These are phyloP conservation scores for Verticillium tricorpus DNA, from an alignment of 2,329 filamentous ascomycete genomes.

Conservation along the genomic window DNA sequence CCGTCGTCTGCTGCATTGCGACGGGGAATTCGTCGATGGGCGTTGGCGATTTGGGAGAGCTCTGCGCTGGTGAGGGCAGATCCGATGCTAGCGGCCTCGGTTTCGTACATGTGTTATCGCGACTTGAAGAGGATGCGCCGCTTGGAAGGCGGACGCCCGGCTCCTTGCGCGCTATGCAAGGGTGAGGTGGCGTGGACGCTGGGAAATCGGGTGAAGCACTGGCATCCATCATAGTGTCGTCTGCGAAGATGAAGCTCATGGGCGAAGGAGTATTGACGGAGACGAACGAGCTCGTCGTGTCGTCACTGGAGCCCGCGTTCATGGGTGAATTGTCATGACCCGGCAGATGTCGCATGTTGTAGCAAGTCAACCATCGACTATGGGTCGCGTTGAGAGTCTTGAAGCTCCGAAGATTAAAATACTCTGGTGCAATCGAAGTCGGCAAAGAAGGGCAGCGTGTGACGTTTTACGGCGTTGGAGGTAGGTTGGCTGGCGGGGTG, in stretches of 20 bases:
- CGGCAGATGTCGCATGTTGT: slow-evolving; percentile 39
- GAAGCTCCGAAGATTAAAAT: background rate
- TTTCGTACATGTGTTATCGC: background rate
- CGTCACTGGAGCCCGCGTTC: slow-evolving; percentile 6
- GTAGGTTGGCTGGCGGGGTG: background rate
- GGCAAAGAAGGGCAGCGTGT: background rate
- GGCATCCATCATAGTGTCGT: slow-evolving; percentile 31
- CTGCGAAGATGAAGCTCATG: slow-evolving; percentile 24
- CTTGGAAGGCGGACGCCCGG: background rate
- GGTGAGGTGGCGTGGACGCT: slow-evolving; percentile 5
- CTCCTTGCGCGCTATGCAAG: background rate
- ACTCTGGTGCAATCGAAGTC: background rate
- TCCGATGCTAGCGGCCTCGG: background rate
- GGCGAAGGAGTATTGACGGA: background rate
- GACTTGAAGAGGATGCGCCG: background rate
- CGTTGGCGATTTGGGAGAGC: background rate
- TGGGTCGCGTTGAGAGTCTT: background rate
- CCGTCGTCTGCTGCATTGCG: background rate
- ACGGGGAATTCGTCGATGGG: background rate
- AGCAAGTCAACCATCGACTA: slow-evolving; percentile 3
- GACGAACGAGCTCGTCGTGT: slow-evolving; percentile 1
- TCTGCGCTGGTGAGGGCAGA: background rate
- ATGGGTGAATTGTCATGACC: slow-evolving; percentile 36
- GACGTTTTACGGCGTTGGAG: background rate
- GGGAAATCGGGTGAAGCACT: slow-evolving; percentile 22